Evolutionary conservation across 257 asterid genomes (phyloP).

Genomic region (Salvia miltiorrhiza): DNA sequence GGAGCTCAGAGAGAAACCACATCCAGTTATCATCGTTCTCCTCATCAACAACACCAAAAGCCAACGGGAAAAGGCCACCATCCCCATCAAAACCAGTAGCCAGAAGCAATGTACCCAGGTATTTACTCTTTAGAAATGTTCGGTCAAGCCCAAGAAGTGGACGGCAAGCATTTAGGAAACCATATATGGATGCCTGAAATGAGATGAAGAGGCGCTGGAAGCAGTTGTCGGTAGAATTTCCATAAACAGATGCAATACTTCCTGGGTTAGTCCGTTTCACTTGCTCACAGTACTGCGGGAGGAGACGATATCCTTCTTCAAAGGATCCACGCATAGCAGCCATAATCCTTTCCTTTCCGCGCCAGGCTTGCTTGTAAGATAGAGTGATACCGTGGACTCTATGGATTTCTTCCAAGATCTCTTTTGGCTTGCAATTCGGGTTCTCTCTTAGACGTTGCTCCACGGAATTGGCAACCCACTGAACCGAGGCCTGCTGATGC

Average conservation of each 20-base stretch:
- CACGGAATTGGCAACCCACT: slow-evolving; percentile 95
- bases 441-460: slow-evolving; percentile 84
- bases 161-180: slow-evolving; percentile 87
- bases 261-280: slow-evolving; percentile 84
- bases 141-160: slow-evolving; percentile 93
- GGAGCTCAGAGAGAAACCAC: slow-evolving; percentile 99
- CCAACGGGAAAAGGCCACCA: slow-evolving; percentile 86
- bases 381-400: slow-evolving; percentile 76
- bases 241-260: slow-evolving; percentile 85
- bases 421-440: slow-evolving; percentile 91
- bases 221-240: slow-evolving; percentile 60
- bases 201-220: slow-evolving; percentile 88
- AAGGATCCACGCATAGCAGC: slow-evolving; percentile 94
- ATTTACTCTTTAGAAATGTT: slow-evolving; percentile 80
- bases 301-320: slow-evolving; percentile 92
- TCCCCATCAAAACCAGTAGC: slow-evolving; percentile 97
- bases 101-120: slow-evolving; percentile 79
- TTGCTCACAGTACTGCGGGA: slow-evolving; percentile 90
- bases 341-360: slow-evolving; percentile 94
- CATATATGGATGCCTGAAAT: slow-evolving; percentile 84
- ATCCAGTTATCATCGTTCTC: slow-evolving; percentile 92
- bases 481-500: slow-evolving; percentile 98
- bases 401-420: slow-evolving; percentile 91
- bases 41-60: slow-evolving; percentile 94
- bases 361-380: slow-evolving; percentile 98